These are phyloP conservation scores for Aspergillus mulundensis DNA, from an alignment of 495 filamentous ascomycete genomes.

Conservation along the genomic window DNA sequence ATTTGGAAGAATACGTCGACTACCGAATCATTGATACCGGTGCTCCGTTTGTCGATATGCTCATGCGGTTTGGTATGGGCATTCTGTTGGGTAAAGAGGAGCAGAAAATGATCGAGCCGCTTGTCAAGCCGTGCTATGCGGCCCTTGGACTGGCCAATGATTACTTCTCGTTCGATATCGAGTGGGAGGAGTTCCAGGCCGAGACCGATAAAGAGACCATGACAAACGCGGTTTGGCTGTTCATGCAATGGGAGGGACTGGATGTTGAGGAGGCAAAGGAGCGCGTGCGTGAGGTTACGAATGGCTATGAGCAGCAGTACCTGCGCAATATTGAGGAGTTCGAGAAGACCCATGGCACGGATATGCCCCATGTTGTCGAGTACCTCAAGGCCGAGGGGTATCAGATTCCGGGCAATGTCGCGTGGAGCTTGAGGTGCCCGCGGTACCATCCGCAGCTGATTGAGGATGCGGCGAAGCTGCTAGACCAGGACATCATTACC, in stretches of 20 bases:
- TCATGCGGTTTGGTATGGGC: slow-evolving; percentile 25
- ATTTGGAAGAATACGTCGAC: slow-evolving; percentile 22
- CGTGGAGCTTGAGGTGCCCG: slow-evolving; percentile 23
- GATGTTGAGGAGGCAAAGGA: slow-evolving; percentile 15
- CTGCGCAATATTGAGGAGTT: slow-evolving; percentile 12
- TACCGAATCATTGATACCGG: slow-evolving; percentile 26
- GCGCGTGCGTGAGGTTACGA: slow-evolving; percentile 13
- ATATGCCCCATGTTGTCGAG: slow-evolving; percentile 4
- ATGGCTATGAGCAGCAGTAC: slow-evolving; percentile 16
- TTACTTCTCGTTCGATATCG: slow-evolving; percentile 24
- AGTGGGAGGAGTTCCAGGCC: slow-evolving; percentile 21
- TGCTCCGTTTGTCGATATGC: slow-evolving; percentile 20
- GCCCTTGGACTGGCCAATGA: slow-evolving; percentile 24
- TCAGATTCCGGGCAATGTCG: slow-evolving; percentile 24
- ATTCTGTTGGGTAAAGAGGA: slow-evolving; percentile 18
- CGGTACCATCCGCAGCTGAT: slow-evolving; percentile 22
- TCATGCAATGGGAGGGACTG: slow-evolving; percentile 20
- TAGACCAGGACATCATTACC: background rate
- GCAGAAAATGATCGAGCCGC: slow-evolving; percentile 7
- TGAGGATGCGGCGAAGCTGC: slow-evolving; percentile 4
- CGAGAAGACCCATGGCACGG: slow-evolving; percentile 3
- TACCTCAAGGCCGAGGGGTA: slow-evolving; percentile 17
- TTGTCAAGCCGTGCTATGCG: slow-evolving; percentile 20
- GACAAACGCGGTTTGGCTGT: slow-evolving; percentile 24
- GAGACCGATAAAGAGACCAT: slow-evolving; percentile 11